Percentiles rank a stretch among this genome's conserved stretches.
These are phyloP conservation scores for Metschnikowia gruessii DNA, from an alignment of 805 yeast species.

Conservation along the genomic window DNA sequence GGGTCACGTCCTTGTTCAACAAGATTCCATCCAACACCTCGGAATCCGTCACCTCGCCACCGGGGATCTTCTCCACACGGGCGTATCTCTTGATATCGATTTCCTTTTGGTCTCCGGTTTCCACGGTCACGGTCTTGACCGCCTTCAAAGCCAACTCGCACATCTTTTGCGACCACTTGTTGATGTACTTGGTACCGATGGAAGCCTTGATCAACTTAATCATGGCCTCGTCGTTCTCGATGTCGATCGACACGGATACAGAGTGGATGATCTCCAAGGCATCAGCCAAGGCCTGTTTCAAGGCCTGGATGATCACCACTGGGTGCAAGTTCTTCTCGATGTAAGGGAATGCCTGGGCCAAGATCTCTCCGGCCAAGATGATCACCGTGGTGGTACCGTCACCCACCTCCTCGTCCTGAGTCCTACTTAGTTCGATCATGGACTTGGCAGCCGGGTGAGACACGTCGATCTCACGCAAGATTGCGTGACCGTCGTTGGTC, in stretches of 20 bases:
- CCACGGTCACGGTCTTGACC: conserved; percentile 74
- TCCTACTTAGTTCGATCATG: conserved; percentile 94
- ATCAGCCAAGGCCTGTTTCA: conserved; percentile 85
- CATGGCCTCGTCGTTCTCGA: conserved; percentile 83
- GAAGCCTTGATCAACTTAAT: conserved; percentile 80
- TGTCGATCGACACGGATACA: conserved; percentile 81
- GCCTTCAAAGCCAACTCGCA: conserved; percentile 85
- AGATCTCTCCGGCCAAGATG: conserved; percentile 92
- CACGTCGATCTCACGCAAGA: conserved; percentile 92
- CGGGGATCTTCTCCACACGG: conserved; percentile 93
- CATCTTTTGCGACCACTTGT: conserved; percentile 89
- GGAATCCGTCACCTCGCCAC: conserved; percentile 93
- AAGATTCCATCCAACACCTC: conserved; percentile 86
- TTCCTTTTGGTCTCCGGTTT: conserved; percentile 64
- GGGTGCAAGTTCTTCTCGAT: conserved; percentile 96
- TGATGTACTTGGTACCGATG: conserved; percentile 93
- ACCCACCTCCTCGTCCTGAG: conserved; percentile 98
- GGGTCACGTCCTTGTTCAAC: conserved; percentile 96
- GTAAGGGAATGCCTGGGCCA: conserved; percentile 93
- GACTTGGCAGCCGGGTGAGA: conserved; percentile 99
- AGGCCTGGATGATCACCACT: conserved; percentile 90
- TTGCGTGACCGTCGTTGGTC: conserved; percentile 98
- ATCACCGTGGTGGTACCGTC: conserved; percentile 98
- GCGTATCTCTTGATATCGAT: conserved; percentile 92
- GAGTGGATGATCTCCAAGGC: conserved; percentile 84